Base-by-base conservation (phyloP, 1,284 basidiomycete species). In the Tilletiopsis washingtonensis region DNA sequence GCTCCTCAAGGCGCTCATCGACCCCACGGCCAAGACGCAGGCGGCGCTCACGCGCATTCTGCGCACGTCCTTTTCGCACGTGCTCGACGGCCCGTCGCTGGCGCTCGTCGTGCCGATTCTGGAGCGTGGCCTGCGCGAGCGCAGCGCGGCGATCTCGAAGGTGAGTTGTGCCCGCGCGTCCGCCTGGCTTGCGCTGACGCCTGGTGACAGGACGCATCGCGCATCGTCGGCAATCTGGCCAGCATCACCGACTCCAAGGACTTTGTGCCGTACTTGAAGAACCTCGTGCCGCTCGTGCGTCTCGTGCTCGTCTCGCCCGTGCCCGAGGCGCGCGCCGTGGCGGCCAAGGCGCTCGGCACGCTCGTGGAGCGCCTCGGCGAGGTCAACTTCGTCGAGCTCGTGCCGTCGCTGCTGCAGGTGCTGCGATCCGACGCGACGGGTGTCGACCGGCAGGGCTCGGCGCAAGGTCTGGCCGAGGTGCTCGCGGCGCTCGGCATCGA, bases 81-180 rank as follows among this genome's bases (percentile, higher is more conserved):
- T 96, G 70, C 93, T 99, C 62, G 94, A 98, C 66, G 88, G 91
- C 44, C 94, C 94, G 0, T 98, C 94, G 3, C 78, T 98, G n/a
- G 94, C 94, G 17, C 77, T 99, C 64, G 84, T 98, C 49, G 83
- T 98, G 56, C 94, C 94, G 2, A 94, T 99, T 68, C 80, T 99
- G 52, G 91, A 97, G 66, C 81, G 93, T 47, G 94, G 94, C 49
- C 78, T 98, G 39, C 81, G 84, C 57, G 91, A 97, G 73, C 83
- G 94, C 50, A 84, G 88, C 19, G 88, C 94, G 0, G 88, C 94
- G 47, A 86, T 85, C 12, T 97, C 98, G 78, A 86, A 88, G n/a
- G n/a, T n/a, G n/a, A n/a, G n/a, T n/a, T n/a, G n/a, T n/a, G n/a
- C n/a, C n/a, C n/a, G n/a, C n/a, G n/a, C n/a, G n/a, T n/a, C n/a